These are phyloP conservation scores for Saccharomycopsis sp. DNA, from an alignment of 805 yeast genomes.

Conservation along the genomic window DNA sequence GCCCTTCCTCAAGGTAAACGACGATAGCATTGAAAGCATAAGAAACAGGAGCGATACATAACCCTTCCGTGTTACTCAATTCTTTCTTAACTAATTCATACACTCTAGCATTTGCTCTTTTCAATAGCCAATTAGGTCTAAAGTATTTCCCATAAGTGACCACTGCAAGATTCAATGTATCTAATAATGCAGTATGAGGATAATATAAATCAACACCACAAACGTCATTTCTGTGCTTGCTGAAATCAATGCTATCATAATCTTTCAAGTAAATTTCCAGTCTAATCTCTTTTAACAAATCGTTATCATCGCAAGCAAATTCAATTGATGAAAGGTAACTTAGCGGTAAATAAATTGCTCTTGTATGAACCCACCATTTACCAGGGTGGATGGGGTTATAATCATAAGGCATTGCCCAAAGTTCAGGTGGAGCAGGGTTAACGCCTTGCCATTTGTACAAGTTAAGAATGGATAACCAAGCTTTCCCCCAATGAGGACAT, in stretches of 20 bases:
- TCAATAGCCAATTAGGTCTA: slow-evolving; percentile 68
- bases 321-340: slow-evolving; percentile 66
- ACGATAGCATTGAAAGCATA: slow-evolving; percentile 79
- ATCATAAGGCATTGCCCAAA: slow-evolving; percentile 79
- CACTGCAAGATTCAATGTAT: slow-evolving; percentile 53
- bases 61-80: slow-evolving; percentile 63
- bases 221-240: slow-evolving; percentile 68
- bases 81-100: slow-evolving; percentile 69
- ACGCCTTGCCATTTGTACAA: slow-evolving; percentile 94
- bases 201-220: slow-evolving; percentile 91
- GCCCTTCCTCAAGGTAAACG: slow-evolving; percentile 53
- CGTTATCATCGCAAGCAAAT: slow-evolving; percentile 52
- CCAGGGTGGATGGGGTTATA: slow-evolving; percentile 82
- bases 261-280: slow-evolving; percentile 59
- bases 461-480: slow-evolving; percentile 76
- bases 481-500: slow-evolving; percentile 96
- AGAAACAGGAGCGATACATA: slow-evolving; percentile 91
- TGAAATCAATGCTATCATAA: slow-evolving; percentile 61
- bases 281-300: slow-evolving; percentile 60
- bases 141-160: slow-evolving; percentile 61
- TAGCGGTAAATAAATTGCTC: slow-evolving; percentile 83
- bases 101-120: slow-evolving; percentile 43
- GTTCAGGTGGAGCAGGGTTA: slow-evolving; percentile 95
- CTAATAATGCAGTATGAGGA: slow-evolving; percentile 72
- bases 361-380: slow-evolving; percentile 98